Evolutionary conservation across 108 stramenopile species (phyloP), one percentile per base, ranked within the genome.

Genomic region (Conticribra weissflogii): DNA sequence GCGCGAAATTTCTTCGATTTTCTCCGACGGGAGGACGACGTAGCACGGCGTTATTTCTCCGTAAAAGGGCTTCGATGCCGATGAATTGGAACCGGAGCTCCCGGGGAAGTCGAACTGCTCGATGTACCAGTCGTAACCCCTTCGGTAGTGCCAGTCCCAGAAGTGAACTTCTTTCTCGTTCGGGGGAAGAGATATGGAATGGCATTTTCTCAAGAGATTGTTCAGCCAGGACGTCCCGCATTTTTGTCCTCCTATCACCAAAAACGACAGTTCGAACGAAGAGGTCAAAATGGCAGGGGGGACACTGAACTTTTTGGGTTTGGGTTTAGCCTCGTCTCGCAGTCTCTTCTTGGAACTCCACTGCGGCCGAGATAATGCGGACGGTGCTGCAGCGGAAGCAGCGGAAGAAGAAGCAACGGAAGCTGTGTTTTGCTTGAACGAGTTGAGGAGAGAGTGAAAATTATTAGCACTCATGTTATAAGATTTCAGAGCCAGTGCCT

Each of bases 1-100:
- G 16, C 21, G 16, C 22, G 41, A 17, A 0, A 86, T 72, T 64
- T 83, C 82, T 3, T 54, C 53, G 22, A 83, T 78, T 5, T 79
- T 66, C 18, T 51, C 0, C 24, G 72, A 60, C 1, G 63, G 57
- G 8, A 86, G 54, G 2, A 72, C 72, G 8, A 63, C 54, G 46
- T 85, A 85, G 60, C 81, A 82, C 12, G 84, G 84, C 2, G 84
- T 85, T 21, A 81, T 78, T 63, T 85, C 84, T 28, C 84, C 84
- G 25, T 62, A 76, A 3, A 57, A 41, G 36, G 36, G 18, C 18
- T 14, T 3, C 44, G 24, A 46, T 47, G 3, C 21, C 3, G 55
- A n/a, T 44, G 22, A 30, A 15, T 36, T 49, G 63, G 28, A 27
- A 24, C 23, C 3, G 30, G 4, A 41, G 18, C 21, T 55, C 57